Conservation (phyloP, 2,329 filamentous ascomycete species). For the Trichophyton benhamiae region DNA sequence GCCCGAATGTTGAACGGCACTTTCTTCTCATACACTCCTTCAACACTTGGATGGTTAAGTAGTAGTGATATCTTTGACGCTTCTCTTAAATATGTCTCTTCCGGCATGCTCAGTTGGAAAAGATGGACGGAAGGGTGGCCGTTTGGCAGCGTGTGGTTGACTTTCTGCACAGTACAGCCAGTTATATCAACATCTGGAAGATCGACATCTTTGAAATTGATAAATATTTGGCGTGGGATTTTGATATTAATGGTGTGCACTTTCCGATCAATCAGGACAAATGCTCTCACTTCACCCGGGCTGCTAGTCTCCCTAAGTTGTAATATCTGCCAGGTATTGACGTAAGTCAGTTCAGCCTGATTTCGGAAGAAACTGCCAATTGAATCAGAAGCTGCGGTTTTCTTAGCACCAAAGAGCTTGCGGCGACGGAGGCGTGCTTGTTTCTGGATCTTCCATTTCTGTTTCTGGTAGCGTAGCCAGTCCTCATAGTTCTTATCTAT, state of each 20-base stretch:
- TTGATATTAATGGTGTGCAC: slow-evolving; percentile 79
- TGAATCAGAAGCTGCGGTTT: slow-evolving; percentile 46
- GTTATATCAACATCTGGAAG: slow-evolving; percentile 78
- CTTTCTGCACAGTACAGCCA: slow-evolving; percentile 80
- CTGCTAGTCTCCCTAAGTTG: slow-evolving; percentile 73
- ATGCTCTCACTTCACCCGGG: slow-evolving; percentile 75
- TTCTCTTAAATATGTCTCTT: slow-evolving; percentile 77
- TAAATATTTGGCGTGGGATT: slow-evolving; percentile 76
- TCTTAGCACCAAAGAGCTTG: slow-evolving; percentile 84
- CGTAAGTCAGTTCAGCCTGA: slow-evolving; percentile 80
- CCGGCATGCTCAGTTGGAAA: slow-evolving; percentile 83
- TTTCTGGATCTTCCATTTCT: slow-evolving; percentile 98
- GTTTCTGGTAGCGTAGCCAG: slow-evolving; percentile 89
- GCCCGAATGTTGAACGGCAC: slow-evolving; percentile 78
- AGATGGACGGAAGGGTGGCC: slow-evolving; percentile 87
- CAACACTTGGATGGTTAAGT: slow-evolving; percentile 86
- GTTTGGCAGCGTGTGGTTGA: slow-evolving; percentile 85
- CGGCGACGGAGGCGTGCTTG: slow-evolving; percentile 72
- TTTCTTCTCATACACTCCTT: slow-evolving; percentile 93
- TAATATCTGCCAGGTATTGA: slow-evolving; percentile 87
- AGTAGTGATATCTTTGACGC: slow-evolving; percentile 68
- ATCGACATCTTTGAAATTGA: slow-evolving; percentile 80
- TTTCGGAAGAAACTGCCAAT: slow-evolving; percentile 71
- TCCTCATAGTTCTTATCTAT: slow-evolving; percentile 76
- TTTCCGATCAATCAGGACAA: slow-evolving; percentile 86